phyloP scores from a whole-genome alignment of 2,329 filamentous ascomycete species.

The Phialophora macrospora region DNA sequence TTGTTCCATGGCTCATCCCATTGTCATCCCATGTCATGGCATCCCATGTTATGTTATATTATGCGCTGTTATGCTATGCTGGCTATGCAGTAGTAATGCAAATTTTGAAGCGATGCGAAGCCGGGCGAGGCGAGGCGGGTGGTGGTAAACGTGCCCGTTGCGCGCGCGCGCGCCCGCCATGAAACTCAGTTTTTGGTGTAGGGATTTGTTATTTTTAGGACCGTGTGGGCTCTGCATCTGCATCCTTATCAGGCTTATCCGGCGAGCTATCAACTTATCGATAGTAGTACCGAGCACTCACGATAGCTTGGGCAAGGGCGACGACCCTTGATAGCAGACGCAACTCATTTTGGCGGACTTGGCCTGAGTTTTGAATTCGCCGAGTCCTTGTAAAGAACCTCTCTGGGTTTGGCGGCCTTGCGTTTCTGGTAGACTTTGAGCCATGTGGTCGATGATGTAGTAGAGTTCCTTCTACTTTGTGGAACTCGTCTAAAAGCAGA shows the following conservation, averaged over 20 bases:
- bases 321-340: not conserved
- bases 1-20: too few species aligned
- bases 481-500: not conserved
- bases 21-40: too few species aligned
- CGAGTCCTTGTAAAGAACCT: not conserved
- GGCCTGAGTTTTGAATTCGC: not conserved
- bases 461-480: not conserved
- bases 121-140: not conserved
- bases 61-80: too few species aligned
- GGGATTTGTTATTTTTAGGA: too few species aligned
- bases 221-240: too few species aligned
- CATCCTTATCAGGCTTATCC: not conserved
- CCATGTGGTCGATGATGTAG: slow-evolving; percentile 7
- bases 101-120: not conserved
- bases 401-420: not conserved
- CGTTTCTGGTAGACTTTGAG: not conserved
- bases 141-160: not conserved
- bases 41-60: too few species aligned
- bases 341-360: not conserved
- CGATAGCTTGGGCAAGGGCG: not conserved
- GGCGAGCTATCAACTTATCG: not conserved
- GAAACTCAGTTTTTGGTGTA: too few species aligned
- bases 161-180: too few species aligned
- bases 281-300: not conserved
- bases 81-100: not conserved